Percentiles rank a stretch among this genome's conserved stretches.
These are phyloP conservation scores for cucumber (Cucumis sativus) DNA, from an alignment of 306 rosid genomes.

Conservation along the genomic window DNA sequence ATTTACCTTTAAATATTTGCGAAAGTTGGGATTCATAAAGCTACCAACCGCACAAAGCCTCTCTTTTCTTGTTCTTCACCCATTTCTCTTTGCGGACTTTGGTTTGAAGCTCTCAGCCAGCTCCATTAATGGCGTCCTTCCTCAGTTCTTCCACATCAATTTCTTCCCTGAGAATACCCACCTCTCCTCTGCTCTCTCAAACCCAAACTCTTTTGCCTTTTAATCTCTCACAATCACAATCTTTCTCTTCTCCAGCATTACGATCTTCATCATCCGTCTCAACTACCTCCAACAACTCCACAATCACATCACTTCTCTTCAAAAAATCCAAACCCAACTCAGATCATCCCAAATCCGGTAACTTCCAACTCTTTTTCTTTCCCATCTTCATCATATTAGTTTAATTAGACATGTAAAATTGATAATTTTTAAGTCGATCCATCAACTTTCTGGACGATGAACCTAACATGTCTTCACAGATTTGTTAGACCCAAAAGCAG, in stretches of 20 bases:
- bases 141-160: conserved; percentile 25
- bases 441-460: no score
- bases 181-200: conserved; percentile 14
- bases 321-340: conserved; percentile 20
- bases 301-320: conserved; percentile 37
- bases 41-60: not conserved
- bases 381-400: no score
- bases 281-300: conserved; percentile 22
- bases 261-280: conserved; percentile 9
- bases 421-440: no score
- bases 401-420: no score
- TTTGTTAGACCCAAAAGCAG: no score
- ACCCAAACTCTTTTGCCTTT: conserved; percentile 26
- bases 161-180: conserved; percentile 24
- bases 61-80: not conserved
- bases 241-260: conserved; percentile 18
- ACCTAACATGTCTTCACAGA: no score
- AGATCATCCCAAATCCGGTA: conserved; percentile 39
- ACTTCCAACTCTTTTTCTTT: not conserved
- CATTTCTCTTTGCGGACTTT: not conserved
- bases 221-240: conserved; percentile 19
- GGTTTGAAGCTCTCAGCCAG: not conserved
- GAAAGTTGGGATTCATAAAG: not conserved
- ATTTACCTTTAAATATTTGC: not conserved
- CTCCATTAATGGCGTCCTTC: conserved; percentile 46